phyloP scores from a whole-genome alignment of 805 yeast genomes.

The Ogataea henricii region DNA sequence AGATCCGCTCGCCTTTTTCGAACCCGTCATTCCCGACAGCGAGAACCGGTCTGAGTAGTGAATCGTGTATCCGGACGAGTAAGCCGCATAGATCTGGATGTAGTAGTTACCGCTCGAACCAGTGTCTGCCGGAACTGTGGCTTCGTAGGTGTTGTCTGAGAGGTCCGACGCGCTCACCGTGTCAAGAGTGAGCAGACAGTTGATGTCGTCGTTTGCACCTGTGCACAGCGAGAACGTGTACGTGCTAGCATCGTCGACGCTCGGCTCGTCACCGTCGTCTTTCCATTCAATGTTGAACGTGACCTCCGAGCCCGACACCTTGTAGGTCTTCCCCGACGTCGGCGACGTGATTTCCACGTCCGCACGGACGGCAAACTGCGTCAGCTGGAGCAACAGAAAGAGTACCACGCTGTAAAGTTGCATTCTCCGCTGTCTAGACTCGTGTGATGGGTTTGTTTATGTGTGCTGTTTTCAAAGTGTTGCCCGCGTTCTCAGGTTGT shows the following conservation, averaged over 20 bases:
- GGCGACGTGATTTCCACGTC: constrained; percentile 52
- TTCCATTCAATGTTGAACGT: constrained; percentile 53
- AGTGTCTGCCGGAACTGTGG: constrained; percentile 42
- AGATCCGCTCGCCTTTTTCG: constrained; percentile 49
- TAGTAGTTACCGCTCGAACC: constrained; percentile 70
- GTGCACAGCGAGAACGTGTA: constrained; percentile 65
- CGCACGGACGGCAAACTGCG: constrained; percentile 31
- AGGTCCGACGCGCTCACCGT: constrained; percentile 35
- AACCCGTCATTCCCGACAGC: constrained; percentile 73
- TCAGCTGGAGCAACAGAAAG: constrained; percentile 3
- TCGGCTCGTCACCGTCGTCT: constrained; percentile 53
- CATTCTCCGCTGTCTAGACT: too few species aligned
- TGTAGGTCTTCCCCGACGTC: constrained; percentile 38
- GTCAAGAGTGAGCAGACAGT: constrained; percentile 39
- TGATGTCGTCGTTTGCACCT: constrained; percentile 57
- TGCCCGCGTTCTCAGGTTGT: neutral
- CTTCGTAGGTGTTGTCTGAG: constrained; percentile 40
- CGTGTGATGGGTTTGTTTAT: neutral
- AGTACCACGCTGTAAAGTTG: constrained; percentile 1
- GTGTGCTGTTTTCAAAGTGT: neutral
- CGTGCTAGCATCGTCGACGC: constrained; percentile 42
- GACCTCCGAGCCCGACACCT: constrained; percentile 41
- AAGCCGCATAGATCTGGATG: constrained; percentile 64
- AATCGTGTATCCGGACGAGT: constrained; percentile 48
- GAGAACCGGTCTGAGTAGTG: constrained; percentile 70